Evolutionary conservation across 768 basidiomycete species (phyloP).

Genomic region (Termitomyces eurrhizus): DNA sequence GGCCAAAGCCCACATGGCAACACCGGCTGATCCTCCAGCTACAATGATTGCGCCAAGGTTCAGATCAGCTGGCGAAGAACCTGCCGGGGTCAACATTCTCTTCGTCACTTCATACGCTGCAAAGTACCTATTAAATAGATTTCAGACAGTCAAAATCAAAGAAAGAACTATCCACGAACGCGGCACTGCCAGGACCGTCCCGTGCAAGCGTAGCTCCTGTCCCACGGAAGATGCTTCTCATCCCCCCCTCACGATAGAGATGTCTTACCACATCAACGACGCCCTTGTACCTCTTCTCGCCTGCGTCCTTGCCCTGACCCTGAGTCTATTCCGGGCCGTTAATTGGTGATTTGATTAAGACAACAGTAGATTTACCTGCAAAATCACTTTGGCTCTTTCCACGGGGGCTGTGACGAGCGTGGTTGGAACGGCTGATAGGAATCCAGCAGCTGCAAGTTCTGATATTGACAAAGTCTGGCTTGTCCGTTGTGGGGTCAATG

Average conservation of each 20-base stretch:
- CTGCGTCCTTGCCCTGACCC: conserved; percentile 61
- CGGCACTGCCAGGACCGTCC: conserved; percentile 96
- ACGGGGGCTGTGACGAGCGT: conserved; percentile 94
- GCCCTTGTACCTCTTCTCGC: conserved; percentile 76
- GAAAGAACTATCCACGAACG: conserved; percentile 47
- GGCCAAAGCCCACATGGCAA: conserved; percentile 97
- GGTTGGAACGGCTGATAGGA: conserved; percentile 89
- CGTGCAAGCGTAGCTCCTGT: conserved; percentile 90
- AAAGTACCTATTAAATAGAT: conserved; percentile 66
- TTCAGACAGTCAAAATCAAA: conserved; percentile 5
- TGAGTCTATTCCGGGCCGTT: conserved; percentile 56
- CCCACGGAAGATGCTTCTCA: conserved; percentile 89
- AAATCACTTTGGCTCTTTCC: conserved; percentile 92
- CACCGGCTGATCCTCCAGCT: conserved; percentile 91
- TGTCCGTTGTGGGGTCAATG: conserved; percentile 74
- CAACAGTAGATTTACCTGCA: conserved; percentile 57
- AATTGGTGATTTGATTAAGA: not conserved
- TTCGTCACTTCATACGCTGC: conserved; percentile 96
- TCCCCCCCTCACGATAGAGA: conserved; percentile 90
- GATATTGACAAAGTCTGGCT: conserved; percentile 57
- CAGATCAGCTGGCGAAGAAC: conserved; percentile 74
- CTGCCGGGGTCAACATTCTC: conserved; percentile 76
- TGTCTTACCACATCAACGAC: conserved; percentile 88
- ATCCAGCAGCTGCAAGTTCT: conserved; percentile 91
- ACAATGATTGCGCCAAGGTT: conserved; percentile 84